These are phyloP conservation scores for Yamadazyma songkhlaensis DNA, from an alignment of 1,139 yeast species.

Conservation along the genomic window DNA sequence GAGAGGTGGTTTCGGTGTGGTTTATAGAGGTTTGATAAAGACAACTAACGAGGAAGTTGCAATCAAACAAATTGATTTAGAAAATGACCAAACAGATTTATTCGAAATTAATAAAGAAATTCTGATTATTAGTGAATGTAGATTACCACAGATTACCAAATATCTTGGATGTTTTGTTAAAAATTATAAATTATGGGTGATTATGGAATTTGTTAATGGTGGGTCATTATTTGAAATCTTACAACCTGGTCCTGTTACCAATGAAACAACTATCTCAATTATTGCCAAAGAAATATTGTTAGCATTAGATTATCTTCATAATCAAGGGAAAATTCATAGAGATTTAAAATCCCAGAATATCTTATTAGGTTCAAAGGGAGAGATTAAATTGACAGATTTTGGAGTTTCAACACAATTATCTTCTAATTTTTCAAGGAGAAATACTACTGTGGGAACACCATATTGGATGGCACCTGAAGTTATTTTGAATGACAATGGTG, in stretches of 20 bases:
- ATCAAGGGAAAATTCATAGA: conserved; percentile 78
- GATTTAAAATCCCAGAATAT: conserved; percentile 87
- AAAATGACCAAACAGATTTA: conserved; percentile 70
- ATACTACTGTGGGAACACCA: conserved; percentile 97
- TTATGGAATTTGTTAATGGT: conserved; percentile 82
- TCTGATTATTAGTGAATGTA: conserved; percentile 71
- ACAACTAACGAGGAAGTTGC: conserved; percentile 55
- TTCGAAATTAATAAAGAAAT: conserved; percentile 81
- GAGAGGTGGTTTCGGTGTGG: conserved; percentile 86
- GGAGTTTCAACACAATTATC: conserved; percentile 92
- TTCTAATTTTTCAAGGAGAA: conserved; percentile 69
- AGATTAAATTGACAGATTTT: conserved; percentile 92
- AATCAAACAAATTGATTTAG: conserved; percentile 74
- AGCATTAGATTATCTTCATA: conserved; percentile 71
- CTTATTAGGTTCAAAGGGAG: conserved; percentile 62
- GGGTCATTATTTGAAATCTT: conserved; percentile 75
- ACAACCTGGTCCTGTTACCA: conserved; percentile 55
- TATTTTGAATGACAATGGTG: conserved; percentile 68
- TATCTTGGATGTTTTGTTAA: conserved; percentile 81
- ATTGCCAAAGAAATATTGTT: conserved; percentile 56
- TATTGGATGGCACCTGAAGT: conserved; percentile 99
- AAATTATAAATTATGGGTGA: conserved; percentile 79
- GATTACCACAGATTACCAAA: conserved; percentile 64
- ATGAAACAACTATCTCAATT: conserved; percentile 51
- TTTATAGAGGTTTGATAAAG: conserved; percentile 66